Evolutionary conservation across 768 basidiomycete species (phyloP).

Genomic region (Russula ochroleuca): DNA sequence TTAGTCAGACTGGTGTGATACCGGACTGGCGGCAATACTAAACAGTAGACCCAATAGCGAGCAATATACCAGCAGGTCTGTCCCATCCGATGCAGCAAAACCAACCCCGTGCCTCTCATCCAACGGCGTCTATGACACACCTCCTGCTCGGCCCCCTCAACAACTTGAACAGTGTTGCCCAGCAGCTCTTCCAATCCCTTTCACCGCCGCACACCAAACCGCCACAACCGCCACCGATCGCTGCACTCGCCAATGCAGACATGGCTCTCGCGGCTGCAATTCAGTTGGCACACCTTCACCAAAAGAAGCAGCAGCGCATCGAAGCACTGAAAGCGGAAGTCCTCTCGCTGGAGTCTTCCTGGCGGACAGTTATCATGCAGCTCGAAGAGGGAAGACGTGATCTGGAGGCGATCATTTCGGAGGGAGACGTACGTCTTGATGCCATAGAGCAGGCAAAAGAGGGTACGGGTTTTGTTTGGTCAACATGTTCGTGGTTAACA

Average conservation of each 20-base stretch:
- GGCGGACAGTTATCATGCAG: slow-evolving; percentile 63
- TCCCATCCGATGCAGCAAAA: neutral
- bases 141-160: slow-evolving; percentile 59
- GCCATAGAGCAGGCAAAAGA: slow-evolving; percentile 65
- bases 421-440: slow-evolving; percentile 68
- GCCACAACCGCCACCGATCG: slow-evolving; percentile 53
- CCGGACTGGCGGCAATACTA: too few relatives aligned
- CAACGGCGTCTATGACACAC: slow-evolving; percentile 51
- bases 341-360: slow-evolving; percentile 56
- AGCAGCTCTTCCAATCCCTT: slow-evolving; percentile 66
- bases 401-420: slow-evolving; percentile 63
- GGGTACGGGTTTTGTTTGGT: neutral
- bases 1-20: too few relatives aligned
- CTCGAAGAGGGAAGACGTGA: slow-evolving; percentile 66
- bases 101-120: neutral
- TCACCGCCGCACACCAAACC: slow-evolving; percentile 63
- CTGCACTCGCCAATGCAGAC: slow-evolving; percentile 61
- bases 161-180: slow-evolving; percentile 58
- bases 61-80: too few relatives aligned
- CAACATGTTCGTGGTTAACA: neutral
- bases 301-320: slow-evolving; percentile 71
- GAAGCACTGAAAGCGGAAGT: slow-evolving; percentile 70
- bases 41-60: too few relatives aligned
- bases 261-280: slow-evolving; percentile 60
- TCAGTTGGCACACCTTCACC: slow-evolving; percentile 64